Percentiles rank a stretch among this genome's conserved stretches.
Conservation (phyloP, 208 protist species). For the Leishmania lainsoni region DNA sequence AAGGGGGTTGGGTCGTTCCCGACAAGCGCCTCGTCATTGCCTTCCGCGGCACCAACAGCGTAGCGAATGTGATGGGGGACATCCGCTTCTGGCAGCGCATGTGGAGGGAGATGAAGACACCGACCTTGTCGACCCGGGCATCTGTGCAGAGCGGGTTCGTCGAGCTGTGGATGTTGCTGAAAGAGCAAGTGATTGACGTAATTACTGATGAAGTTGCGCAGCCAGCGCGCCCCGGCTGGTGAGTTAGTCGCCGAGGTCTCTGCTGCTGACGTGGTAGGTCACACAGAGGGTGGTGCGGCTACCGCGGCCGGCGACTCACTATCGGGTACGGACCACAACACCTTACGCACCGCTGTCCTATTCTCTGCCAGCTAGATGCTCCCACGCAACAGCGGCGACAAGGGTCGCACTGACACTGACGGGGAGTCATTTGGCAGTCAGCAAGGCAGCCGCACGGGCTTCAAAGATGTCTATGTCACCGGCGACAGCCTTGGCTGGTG, state of each 20-base stretch:
- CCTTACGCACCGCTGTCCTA: slow-evolving; percentile 6
- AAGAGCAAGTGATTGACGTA: slow-evolving; percentile 57
- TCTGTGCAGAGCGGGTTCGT: slow-evolving; percentile 83
- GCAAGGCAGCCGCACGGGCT: slow-evolving; percentile 2
- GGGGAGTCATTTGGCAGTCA: neutral
- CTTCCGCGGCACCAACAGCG: slow-evolving; percentile 84
- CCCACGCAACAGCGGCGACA: neutral
- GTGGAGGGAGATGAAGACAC: slow-evolving; percentile 74
- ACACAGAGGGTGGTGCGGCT: neutral
- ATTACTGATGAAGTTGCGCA: slow-evolving; percentile 46
- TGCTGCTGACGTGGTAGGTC: neutral
- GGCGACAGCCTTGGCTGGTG: slow-evolving; percentile 83
- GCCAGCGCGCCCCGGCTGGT: neutral
- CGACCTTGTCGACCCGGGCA: slow-evolving; percentile 35
- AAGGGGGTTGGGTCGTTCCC: too few relatives aligned
- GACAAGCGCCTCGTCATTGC: too few relatives aligned
- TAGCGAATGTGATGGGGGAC: slow-evolving; percentile 67
- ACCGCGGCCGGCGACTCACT: neutral
- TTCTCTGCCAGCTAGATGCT: slow-evolving; percentile 18
- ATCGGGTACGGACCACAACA: neutral
- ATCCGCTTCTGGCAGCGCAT: slow-evolving; percentile 59
- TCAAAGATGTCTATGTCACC: slow-evolving; percentile 63
- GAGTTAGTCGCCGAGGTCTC: neutral
- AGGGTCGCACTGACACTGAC: neutral
- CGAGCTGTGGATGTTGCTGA: slow-evolving; percentile 77